Conservation (phyloP, 495 filamentous ascomycete species). For the Penicillium atrosanguineum region DNA sequence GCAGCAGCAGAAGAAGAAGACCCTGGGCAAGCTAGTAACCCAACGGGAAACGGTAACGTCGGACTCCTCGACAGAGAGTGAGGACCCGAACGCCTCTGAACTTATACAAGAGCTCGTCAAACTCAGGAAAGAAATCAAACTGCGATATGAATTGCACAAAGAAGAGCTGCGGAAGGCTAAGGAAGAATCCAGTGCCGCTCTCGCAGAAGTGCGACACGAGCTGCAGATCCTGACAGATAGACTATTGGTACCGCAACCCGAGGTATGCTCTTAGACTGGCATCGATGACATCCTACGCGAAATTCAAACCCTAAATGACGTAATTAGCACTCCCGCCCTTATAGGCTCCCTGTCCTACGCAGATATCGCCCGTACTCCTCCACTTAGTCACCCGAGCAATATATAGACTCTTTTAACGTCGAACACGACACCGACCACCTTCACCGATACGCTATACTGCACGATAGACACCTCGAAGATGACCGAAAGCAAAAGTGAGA, state of each 20-base stretch:
- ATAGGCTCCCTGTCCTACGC: too few relatives aligned
- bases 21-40: not conserved
- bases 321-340: too few relatives aligned
- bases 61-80: slow-evolving; percentile 19
- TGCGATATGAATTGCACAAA: slow-evolving; percentile 20
- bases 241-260: too few relatives aligned
- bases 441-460: slow-evolving; percentile 23
- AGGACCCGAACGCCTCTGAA: slow-evolving; percentile 6
- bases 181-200: slow-evolving; percentile 18
- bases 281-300: too few relatives aligned
- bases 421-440: too few relatives aligned
- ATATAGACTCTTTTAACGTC: slow-evolving; percentile 13
- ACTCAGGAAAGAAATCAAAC: too few relatives aligned
- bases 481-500: slow-evolving; percentile 19
- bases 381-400: slow-evolving; percentile 18
- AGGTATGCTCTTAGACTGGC: too few relatives aligned
- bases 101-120: slow-evolving; percentile 18
- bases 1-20: slow-evolving; percentile 10
- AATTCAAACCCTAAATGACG: too few relatives aligned
- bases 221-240: too few relatives aligned
- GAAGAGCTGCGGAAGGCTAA: slow-evolving; percentile 18
- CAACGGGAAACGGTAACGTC: slow-evolving; percentile 10
- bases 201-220: too few relatives aligned
- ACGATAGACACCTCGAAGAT: slow-evolving; percentile 26
- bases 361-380: slow-evolving; percentile 23